phyloP scores from a whole-genome alignment of 2,329 filamentous ascomycete species.

The Plectosphaerella plurivora region DNA sequence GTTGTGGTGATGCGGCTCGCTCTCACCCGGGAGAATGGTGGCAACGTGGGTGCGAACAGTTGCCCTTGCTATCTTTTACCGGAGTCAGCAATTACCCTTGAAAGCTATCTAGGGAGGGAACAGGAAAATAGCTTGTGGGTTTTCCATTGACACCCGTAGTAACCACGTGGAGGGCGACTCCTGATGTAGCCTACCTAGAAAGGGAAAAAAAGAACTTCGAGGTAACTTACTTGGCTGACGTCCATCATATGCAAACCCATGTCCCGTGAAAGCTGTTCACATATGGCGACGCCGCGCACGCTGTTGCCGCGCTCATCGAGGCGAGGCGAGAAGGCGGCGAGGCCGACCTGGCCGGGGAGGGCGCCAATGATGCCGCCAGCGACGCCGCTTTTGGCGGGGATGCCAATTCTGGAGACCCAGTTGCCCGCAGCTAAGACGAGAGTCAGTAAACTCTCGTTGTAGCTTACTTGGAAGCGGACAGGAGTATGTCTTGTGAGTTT shows the following conservation, averaged over 20 bases:
- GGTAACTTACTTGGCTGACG: too few relatives aligned
- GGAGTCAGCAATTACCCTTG: too few relatives aligned
- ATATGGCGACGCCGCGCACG: constrained; percentile 25
- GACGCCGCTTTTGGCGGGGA: constrained; percentile 31
- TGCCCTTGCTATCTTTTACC: constrained; percentile 23
- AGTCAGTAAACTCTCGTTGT: too few relatives aligned
- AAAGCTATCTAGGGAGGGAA: too few relatives aligned
- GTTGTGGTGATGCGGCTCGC: constrained; percentile 18
- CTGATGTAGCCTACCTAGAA: too few relatives aligned
- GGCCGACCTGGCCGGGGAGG: constrained; percentile 24
- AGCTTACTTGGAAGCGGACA: too few relatives aligned
- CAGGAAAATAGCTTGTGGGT: too few relatives aligned
- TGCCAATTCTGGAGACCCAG: constrained; percentile 31
- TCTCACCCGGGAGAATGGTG: constrained; percentile 20
- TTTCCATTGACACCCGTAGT: too few relatives aligned
- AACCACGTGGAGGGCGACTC: too few relatives aligned
- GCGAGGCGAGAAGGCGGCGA: constrained; percentile 24
- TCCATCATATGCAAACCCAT: constrained; percentile 29
- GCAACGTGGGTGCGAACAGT: constrained; percentile 22
- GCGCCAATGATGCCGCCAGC: constrained; percentile 27
- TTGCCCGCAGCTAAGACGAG: constrained; percentile 23
- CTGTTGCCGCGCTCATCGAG: constrained; percentile 27
- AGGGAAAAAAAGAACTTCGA: too few relatives aligned
- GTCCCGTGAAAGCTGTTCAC: constrained; percentile 22
- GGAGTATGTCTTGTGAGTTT: too few relatives aligned